Conservation (phyloP, 2,329 filamentous ascomycete species). For the Zymoseptoria brevis region DNA sequence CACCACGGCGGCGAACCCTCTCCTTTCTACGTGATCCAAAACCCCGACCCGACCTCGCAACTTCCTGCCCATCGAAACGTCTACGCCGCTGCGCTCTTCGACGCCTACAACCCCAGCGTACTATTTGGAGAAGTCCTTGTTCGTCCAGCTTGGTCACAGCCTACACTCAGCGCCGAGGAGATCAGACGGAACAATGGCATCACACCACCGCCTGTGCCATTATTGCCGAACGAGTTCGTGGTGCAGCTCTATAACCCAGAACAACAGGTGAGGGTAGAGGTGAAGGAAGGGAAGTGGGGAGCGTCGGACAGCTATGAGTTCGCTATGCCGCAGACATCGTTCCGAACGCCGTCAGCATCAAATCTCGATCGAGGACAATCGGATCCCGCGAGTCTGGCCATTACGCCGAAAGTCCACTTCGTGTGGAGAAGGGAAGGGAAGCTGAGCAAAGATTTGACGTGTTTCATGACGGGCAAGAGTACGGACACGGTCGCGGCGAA, state of each 20-base stretch:
- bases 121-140: constrained; percentile 82
- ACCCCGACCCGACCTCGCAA: constrained; percentile 56
- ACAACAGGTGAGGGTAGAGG: constrained; percentile 64
- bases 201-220: constrained; percentile 58
- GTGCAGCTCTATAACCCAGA: constrained; percentile 92
- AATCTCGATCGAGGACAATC: constrained; percentile 65
- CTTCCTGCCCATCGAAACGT: constrained; percentile 64
- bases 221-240: constrained; percentile 70
- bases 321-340: constrained; percentile 78
- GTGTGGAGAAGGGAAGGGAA: constrained; percentile 85
- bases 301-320: constrained; percentile 81
- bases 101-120: constrained; percentile 71
- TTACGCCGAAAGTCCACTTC: constrained; percentile 68
- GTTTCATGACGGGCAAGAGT: constrained; percentile 73
- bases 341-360: constrained; percentile 70
- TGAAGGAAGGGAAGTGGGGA: constrained; percentile 70
- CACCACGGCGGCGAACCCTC: constrained; percentile 73
- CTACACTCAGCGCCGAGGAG: constrained; percentile 72
- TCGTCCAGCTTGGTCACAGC: constrained; percentile 76
- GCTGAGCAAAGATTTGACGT: constrained; percentile 79
- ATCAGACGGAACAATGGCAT: constrained; percentile 61
- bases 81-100: constrained; percentile 79
- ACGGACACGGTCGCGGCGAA: constrained; percentile 58
- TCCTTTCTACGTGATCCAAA: constrained; percentile 72
- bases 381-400: constrained; percentile 46